phyloP scores from a whole-genome alignment of 2,329 filamentous ascomycete species.

The Penicillium vulpinum region DNA sequence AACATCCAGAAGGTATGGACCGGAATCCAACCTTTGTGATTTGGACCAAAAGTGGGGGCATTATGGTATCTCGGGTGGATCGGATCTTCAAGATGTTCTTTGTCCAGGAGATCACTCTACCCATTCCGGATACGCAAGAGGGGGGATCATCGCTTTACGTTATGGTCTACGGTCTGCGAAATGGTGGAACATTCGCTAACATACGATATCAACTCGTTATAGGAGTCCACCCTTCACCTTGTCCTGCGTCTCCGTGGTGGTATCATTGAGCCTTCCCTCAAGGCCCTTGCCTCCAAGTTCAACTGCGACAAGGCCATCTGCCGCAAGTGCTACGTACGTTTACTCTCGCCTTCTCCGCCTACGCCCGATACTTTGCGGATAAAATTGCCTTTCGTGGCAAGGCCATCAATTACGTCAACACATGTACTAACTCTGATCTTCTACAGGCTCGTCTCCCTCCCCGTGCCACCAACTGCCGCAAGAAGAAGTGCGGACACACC shows the following conservation, averaged over 20 bases:
- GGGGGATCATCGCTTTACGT: not conserved
- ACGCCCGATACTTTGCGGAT: not conserved
- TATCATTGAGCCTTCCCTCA: conserved; percentile 98
- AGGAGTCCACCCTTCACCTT: conserved; percentile 98
- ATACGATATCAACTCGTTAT: conserved; percentile 24
- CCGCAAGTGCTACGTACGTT: conserved; percentile 99
- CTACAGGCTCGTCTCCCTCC: conserved; percentile 77
- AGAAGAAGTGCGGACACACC: conserved; percentile 99
- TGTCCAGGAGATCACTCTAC: not conserved
- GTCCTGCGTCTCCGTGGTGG: conserved; percentile 98
- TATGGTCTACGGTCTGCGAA: not conserved
- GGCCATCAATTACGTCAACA: conserved; percentile 4
- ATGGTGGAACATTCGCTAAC: conserved; percentile 33
- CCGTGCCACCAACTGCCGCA: conserved; percentile 99
- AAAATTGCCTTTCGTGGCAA: not conserved
- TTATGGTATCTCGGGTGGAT: conserved; percentile 6
- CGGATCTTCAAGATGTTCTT: conserved; percentile 1
- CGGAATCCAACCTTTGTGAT: conserved; percentile 7
- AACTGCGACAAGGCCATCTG: conserved; percentile 99
- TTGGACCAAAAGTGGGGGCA: conserved; percentile 6
- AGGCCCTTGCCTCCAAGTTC: conserved; percentile 98
- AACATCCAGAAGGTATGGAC: conserved; percentile 94
- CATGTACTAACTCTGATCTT: conserved; percentile 1
- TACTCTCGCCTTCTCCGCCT: not conserved
- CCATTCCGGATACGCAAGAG: conserved; percentile 12